These are phyloP conservation scores for Striga hermonthica DNA, from an alignment of 305 asterid species.

Conservation along the genomic window DNA sequence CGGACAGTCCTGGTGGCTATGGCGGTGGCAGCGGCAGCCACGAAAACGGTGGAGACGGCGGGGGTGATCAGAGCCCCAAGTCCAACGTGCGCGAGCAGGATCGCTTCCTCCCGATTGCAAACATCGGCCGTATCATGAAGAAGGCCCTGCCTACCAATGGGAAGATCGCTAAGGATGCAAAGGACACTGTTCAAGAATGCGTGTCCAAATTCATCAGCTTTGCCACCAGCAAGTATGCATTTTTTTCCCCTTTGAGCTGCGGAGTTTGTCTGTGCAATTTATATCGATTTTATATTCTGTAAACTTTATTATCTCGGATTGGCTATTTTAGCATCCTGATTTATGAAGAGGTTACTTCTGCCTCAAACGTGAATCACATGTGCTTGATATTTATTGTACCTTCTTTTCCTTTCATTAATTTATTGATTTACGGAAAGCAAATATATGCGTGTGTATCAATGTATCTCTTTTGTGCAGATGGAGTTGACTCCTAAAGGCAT, in stretches of 20 bases:
- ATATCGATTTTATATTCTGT: background rate
- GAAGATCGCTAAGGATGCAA: slow-evolving; percentile 49
- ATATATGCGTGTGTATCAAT: too few species aligned
- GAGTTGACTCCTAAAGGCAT: too few species aligned
- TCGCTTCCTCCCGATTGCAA: slow-evolving; percentile 70
- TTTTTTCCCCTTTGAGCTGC: background rate
- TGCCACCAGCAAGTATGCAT: slow-evolving; percentile 58
- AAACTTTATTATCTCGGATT: background rate
- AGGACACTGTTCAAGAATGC: slow-evolving; percentile 76
- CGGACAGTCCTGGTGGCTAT: slow-evolving; percentile 55
- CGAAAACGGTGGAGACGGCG: slow-evolving; percentile 41
- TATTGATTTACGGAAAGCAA: too few species aligned
- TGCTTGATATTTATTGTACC: too few species aligned
- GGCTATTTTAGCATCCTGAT: too few species aligned
- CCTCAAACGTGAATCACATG: background rate
- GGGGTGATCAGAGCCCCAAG: slow-evolving; percentile 61
- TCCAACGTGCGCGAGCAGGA: slow-evolving; percentile 66
- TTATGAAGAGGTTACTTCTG: background rate
- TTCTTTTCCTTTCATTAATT: too few species aligned
- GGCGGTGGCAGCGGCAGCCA: slow-evolving; percentile 42
- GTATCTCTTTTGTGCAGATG: too few species aligned
- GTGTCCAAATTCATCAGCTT: slow-evolving; percentile 70
- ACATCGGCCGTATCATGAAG: slow-evolving; percentile 70
- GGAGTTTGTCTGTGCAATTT: background rate
- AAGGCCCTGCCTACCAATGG: slow-evolving; percentile 61